Evolutionary conservation across 2,329 filamentous ascomycete species (phyloP).

Genomic region (Paecilomyces sp.): DNA sequence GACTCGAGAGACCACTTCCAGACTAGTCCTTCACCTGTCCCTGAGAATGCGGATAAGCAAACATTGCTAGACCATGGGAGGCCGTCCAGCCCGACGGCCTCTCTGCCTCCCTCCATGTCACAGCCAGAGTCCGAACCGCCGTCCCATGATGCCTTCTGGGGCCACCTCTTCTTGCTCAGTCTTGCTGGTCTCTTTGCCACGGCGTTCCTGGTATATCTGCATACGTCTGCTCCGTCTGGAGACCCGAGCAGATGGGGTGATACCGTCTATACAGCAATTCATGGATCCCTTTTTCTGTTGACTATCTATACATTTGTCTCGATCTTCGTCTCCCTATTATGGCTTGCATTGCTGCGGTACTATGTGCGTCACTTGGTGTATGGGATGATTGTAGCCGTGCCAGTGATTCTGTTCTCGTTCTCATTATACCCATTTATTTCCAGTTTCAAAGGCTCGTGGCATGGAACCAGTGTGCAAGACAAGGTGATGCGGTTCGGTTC

Average conservation of each 20-base stretch:
- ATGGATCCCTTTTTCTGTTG: constrained; percentile 80
- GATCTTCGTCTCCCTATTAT: constrained; percentile 77
- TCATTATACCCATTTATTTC: constrained; percentile 85
- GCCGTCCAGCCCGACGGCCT: constrained; percentile 42
- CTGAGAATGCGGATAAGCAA: constrained; percentile 47
- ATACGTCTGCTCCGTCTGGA: constrained; percentile 65
- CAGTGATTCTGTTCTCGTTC: constrained; percentile 79
- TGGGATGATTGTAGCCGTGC: constrained; percentile 74
- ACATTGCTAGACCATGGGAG: constrained; percentile 38
- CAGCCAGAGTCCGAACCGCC: constrained; percentile 62
- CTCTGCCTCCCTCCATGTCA: constrained; percentile 51
- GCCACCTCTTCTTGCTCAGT: constrained; percentile 78
- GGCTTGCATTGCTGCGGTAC: constrained; percentile 80
- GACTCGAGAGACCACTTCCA: constrained; percentile 29
- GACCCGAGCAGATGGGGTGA: constrained; percentile 70
- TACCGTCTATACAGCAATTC: constrained; percentile 85
- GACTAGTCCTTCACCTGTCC: constrained; percentile 37
- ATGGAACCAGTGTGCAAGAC: constrained; percentile 78
- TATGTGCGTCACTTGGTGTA: constrained; percentile 81
- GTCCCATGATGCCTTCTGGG: constrained; percentile 84
- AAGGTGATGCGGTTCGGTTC: constrained; percentile 81
- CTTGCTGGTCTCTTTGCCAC: constrained; percentile 79
- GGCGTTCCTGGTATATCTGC: constrained; percentile 81
- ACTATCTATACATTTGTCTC: constrained; percentile 89
- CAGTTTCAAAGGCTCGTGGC: constrained; percentile 71